Base-by-base conservation (phyloP, 2,329 filamentous ascomycete genomes). In the Aspergillus sp. region DNA sequence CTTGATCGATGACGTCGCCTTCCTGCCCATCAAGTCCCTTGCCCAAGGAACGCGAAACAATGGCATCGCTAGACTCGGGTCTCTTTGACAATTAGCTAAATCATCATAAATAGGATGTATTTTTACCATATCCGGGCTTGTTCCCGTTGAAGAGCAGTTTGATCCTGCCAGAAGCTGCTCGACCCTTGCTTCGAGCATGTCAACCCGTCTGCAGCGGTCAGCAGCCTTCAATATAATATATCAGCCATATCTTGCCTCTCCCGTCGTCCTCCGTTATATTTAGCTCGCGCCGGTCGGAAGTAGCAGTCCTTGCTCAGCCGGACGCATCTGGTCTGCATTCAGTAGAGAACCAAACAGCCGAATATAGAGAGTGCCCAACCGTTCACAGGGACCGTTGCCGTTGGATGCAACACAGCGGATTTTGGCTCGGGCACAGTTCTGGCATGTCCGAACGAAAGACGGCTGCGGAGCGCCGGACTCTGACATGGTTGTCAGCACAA, bases 281-380 rank as follows among this genome's bases (percentile, higher is more conserved):
- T 24, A 24, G 51, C 24, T 51, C 47, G 5, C 55, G 51, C 26
- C 57, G 50, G 5, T n/a, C 60, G 53, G 32, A 55, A 58, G 2
- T 53, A 38, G 34, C 59, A 63, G 29, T 55, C 45, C 34, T 60
- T 58, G 13, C 50, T 47, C 15, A 62, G 41, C 12, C 60, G 55
- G 17, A 43, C 43, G 28, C 59, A 63, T 36, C 58, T 60, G 27
- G n/a, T n/a, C n/a, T n/a, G n/a, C 26, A 3, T 4, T 12, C 8
- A 36, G 14, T 5, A 26, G 3, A 14, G 8, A 3, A 3, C 10
- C 7, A 3, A 22, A 16, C 15, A 7, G 12, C 4, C 4, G 5
- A 5, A 24, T 8, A 10, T 3, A 11, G 8, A 5, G 5, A 24
- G 14, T 10, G n/a, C n/a, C 30, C 16, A 34, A 49, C 45, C 47